Evolutionary conservation across 371 early-diverging fungal species (phyloP), one percentile per base, ranked within the genome.

Genomic region (Actinomucor elegans): DNA sequence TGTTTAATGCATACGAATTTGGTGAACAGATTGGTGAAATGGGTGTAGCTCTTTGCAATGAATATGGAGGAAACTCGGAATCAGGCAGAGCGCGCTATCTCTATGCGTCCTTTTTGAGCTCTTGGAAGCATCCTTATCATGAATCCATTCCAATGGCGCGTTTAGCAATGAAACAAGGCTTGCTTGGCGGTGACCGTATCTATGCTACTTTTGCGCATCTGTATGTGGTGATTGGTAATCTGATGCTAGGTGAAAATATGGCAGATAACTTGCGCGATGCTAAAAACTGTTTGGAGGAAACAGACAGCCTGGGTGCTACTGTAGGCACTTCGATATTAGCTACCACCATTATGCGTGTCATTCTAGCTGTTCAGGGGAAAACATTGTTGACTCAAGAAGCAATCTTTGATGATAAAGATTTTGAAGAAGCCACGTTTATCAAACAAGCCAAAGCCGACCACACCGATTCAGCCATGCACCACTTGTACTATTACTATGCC

Each of bases 291-390:
- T 35, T 67, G 2, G 72, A 71, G 21, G 70, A 71, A 49, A 57
- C 63, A 10, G 21, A 31, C 21, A 61, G 57, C 14, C 51, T 65
- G 27, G 61, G 61, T 10, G 64, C 57, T 23, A 61, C 70, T 1
- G 46, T 58, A 5, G 71, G 66, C 9, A 52, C 64, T 3, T 50
- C 59, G 2, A 60, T 63, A 17, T 49, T 73, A 15, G 59, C 60
- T 0, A 71, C 59, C 1, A 49, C 69, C 0, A 52, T 70, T 8
- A 67, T 74, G 17, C 72, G 74, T 5, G 57, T 46, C 24, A 67
- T 74, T 9, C 53, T 68, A 12, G 72, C 77, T 8, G 34, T 74
- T 0, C 77, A 77, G 40, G 77, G 77, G 12, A 71, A 74, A 29
- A 77, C 74, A 0, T 37, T 55, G 23, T 23, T 67, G 20, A 59